Percentiles rank a stretch among this genome's conserved stretches.
These are phyloP conservation scores for Acmispon strigosus DNA, from an alignment of 306 rosid genomes.

Conservation along the genomic window DNA sequence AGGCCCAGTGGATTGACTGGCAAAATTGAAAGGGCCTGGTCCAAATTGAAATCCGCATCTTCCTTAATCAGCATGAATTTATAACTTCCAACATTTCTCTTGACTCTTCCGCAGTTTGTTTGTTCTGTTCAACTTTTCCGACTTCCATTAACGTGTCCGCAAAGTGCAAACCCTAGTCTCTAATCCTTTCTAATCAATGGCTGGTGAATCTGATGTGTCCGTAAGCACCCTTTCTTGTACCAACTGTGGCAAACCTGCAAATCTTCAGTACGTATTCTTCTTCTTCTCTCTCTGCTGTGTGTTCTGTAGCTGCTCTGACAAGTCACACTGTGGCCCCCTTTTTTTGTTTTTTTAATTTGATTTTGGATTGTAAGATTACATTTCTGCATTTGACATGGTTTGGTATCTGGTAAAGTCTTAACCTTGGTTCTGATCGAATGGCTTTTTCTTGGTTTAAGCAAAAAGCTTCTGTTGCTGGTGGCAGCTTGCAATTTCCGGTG, in stretches of 20 bases:
- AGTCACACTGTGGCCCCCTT: neutral
- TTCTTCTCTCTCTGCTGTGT: neutral
- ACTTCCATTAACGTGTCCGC: neutral
- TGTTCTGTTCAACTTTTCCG: neutral
- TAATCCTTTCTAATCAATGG: conserved; percentile 34
- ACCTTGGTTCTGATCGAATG: conserved; percentile 3
- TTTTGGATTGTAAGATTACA: neutral
- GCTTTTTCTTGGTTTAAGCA: neutral
- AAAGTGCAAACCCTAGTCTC: conserved; percentile 11
- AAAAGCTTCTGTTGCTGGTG: neutral
- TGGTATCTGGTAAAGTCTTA: neutral
- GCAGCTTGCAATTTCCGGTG: neutral
- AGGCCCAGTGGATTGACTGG: neutral
- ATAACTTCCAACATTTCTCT: neutral
- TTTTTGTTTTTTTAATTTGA: neutral
- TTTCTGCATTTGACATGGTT: neutral
- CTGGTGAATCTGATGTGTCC: conserved; percentile 44
- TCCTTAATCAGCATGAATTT: neutral
- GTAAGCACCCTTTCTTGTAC: conserved; percentile 51
- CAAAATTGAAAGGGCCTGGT: neutral
- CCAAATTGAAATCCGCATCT: neutral
- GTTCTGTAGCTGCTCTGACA: neutral
- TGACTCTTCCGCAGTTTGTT: neutral
- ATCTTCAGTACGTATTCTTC: conserved; percentile 55
- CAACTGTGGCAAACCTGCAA: conserved; percentile 73